These are phyloP conservation scores for Scutellaria galericulata DNA, from an alignment of 257 asterid genomes.

Conservation along the genomic window DNA sequence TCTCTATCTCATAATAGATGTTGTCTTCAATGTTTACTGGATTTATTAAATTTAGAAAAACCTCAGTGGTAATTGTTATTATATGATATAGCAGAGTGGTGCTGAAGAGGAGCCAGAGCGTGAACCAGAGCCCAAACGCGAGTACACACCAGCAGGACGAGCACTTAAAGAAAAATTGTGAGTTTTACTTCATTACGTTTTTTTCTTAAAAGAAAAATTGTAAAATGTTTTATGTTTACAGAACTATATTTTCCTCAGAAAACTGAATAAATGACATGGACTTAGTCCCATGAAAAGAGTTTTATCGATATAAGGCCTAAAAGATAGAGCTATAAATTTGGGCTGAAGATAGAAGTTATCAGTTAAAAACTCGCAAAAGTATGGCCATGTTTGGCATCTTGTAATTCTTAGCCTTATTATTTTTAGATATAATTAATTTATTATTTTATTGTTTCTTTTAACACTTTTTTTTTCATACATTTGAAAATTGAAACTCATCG, in stretches of 20 bases:
- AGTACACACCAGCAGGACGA: slow-evolving; percentile 81
- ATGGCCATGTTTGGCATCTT: too few relatives aligned
- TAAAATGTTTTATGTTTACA: neutral
- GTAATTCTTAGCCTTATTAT: too few relatives aligned
- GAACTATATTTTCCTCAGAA: neutral
- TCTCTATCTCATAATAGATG: neutral
- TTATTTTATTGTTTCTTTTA: too few relatives aligned
- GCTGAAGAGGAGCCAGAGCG: slow-evolving; percentile 69
- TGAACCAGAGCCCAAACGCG: slow-evolving; percentile 68
- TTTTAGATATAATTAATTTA: too few relatives aligned
- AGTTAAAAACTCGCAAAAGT: too few relatives aligned
- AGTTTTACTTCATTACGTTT: slow-evolving; percentile 43
- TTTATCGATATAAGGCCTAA: too few relatives aligned
- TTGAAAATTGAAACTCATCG: too few relatives aligned
- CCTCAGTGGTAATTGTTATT: slow-evolving; percentile 29
- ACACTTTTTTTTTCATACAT: too few relatives aligned
- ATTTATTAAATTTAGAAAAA: slow-evolving; percentile 3
- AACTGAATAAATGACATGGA: neutral
- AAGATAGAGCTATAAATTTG: too few relatives aligned
- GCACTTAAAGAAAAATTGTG: slow-evolving; percentile 88
- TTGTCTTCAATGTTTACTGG: slow-evolving; percentile 3
- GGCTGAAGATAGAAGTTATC: too few relatives aligned
- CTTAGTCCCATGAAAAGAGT: too few relatives aligned
- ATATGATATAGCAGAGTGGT: slow-evolving; percentile 55
- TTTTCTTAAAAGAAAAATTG: neutral